phyloP scores from a whole-genome alignment of 2,329 filamentous ascomycete species.

The Epichloe uncinata region DNA sequence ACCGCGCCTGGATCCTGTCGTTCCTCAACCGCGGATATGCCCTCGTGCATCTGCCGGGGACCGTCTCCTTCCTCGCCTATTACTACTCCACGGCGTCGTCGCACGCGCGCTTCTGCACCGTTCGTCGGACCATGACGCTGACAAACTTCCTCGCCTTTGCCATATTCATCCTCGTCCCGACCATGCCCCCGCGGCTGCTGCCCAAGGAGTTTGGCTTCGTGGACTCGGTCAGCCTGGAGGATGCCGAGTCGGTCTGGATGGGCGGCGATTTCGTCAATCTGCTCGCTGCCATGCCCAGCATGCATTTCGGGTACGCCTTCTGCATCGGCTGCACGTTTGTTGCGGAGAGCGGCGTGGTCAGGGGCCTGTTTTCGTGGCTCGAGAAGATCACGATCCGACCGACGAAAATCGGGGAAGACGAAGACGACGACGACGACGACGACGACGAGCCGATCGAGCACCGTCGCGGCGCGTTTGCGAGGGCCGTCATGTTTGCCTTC shows the following conservation, averaged over 20 bases:
- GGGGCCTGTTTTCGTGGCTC: conserved; percentile 15
- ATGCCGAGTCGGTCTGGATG: conserved; percentile 16
- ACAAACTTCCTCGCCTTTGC: conserved; percentile 42
- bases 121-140: conserved; percentile 41
- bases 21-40: conserved; percentile 58
- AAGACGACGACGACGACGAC: conserved; percentile 9
- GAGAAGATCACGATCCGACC: background rate
- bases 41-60: conserved; percentile 60
- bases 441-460: conserved; percentile 9
- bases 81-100: conserved; percentile 55
- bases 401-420: conserved; percentile 3
- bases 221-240: conserved; percentile 35
- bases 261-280: conserved; percentile 37
- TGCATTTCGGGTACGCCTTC: conserved; percentile 44
- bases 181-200: conserved; percentile 43
- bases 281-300: conserved; percentile 42
- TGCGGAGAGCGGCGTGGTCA: conserved; percentile 35
- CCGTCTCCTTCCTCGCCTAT: conserved; percentile 47
- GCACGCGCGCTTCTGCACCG: conserved; percentile 37
- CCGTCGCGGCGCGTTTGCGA: conserved; percentile 9
- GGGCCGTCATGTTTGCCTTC: conserved; percentile 15
- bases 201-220: conserved; percentile 42
- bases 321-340: conserved; percentile 37
- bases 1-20: conserved; percentile 34
- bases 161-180: conserved; percentile 42